Percentiles rank a stretch among this genome's conserved stretches.
phyloP scores from a whole-genome alignment of 768 basidiomycete genomes.

The Leccinellum rugosiceps region DNA sequence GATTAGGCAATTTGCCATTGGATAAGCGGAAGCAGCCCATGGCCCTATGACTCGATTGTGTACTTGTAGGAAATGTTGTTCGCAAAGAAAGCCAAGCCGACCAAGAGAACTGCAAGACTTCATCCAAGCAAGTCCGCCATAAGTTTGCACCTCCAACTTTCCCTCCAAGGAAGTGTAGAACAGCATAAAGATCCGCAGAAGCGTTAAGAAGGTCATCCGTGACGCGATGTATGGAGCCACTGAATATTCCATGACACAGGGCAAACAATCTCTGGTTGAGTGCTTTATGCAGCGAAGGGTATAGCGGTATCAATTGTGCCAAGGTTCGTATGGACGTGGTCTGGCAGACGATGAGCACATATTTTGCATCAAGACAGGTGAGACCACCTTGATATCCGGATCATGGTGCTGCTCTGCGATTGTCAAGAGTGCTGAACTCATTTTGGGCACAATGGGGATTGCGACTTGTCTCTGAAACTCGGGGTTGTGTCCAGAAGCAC shows the following conservation, averaged over 20 bases:
- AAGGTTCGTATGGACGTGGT: constrained; percentile 46
- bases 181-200: constrained; percentile 56
- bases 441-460: constrained; percentile 69
- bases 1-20: constrained; percentile 9
- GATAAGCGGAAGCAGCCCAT: not conserved
- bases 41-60: constrained; percentile 23
- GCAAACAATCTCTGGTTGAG: constrained; percentile 50
- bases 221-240: constrained; percentile 47
- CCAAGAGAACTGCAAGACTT: constrained; percentile 65
- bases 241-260: constrained; percentile 54
- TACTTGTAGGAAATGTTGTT: constrained; percentile 51
- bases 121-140: constrained; percentile 77
- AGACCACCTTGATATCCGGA: constrained; percentile 51
- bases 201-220: constrained; percentile 40
- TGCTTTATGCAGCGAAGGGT: constrained; percentile 64
- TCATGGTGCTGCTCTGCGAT: constrained; percentile 52
- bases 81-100: constrained; percentile 55
- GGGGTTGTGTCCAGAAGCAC: constrained; percentile 52
- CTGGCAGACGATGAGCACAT: constrained; percentile 33
- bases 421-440: constrained; percentile 54
- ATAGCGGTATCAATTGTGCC: constrained; percentile 53
- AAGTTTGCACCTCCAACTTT: constrained; percentile 69
- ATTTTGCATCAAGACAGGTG: not conserved
- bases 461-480: constrained; percentile 83
- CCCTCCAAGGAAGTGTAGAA: constrained; percentile 70